Evolutionary conservation across 2,329 filamentous ascomycete genomes (phyloP).

Genomic region (Aspergillus versicolor): DNA sequence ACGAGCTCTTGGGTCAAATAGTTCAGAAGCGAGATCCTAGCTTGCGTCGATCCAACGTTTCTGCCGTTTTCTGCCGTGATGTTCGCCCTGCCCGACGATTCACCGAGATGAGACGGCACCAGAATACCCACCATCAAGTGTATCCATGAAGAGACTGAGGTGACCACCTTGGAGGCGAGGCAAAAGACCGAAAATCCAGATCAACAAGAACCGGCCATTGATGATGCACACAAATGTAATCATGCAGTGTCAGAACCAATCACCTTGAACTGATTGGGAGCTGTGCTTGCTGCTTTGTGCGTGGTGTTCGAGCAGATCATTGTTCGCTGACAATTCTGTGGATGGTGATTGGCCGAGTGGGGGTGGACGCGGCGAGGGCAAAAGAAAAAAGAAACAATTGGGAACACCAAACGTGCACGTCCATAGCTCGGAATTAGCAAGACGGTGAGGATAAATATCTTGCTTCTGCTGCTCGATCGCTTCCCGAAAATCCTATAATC

Average conservation of each 20-base stretch:
- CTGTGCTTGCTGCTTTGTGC: neutral
- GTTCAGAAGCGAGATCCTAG: neutral
- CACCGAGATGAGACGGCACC: no score
- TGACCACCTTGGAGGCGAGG: neutral
- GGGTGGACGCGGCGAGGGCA: neutral
- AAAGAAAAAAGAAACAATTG: neutral
- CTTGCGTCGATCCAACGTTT: neutral
- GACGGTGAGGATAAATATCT: constrained; percentile 7
- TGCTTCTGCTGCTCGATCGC: neutral
- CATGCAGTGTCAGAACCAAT: constrained; percentile 3
- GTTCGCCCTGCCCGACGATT: no score
- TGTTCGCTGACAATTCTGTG: constrained; percentile 10
- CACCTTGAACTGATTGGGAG: neutral
- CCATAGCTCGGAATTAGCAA: neutral
- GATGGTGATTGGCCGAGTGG: constrained; percentile 10
- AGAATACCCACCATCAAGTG: neutral
- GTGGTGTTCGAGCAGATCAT: neutral
- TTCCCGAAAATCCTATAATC: neutral
- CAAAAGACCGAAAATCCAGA: neutral
- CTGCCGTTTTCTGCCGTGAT: neutral
- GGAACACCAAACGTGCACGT: neutral
- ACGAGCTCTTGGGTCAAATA: neutral
- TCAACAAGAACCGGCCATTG: constrained; percentile 1
- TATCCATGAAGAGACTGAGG: neutral
- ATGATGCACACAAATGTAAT: constrained; percentile 4